These are phyloP conservation scores for Alliaria petiolata DNA, from an alignment of 345 rosid species.

Conservation along the genomic window DNA sequence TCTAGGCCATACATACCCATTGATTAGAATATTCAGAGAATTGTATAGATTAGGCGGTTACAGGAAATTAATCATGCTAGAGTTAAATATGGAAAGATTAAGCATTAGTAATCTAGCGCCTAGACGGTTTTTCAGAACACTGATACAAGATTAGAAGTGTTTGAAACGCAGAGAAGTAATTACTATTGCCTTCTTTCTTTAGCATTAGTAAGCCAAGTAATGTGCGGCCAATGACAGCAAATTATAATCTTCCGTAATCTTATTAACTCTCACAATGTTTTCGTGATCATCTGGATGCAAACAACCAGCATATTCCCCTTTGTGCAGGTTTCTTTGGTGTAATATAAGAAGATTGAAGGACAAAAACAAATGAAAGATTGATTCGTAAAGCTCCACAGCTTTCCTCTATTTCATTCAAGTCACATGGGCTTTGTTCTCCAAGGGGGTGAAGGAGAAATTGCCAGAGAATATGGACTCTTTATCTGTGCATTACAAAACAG, in stretches of 20 bases:
- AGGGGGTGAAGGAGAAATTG: slow-evolving; percentile 72
- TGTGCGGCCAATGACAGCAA: background rate
- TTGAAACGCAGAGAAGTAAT: background rate
- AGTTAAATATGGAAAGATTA: too few relatives aligned
- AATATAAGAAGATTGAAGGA: background rate
- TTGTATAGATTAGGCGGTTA: too few relatives aligned
- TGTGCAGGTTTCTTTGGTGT: background rate
- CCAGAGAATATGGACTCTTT: slow-evolving; percentile 86
- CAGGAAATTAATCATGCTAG: too few relatives aligned
- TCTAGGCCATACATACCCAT: too few relatives aligned
- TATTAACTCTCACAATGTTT: slow-evolving; percentile 21
- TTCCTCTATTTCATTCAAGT: slow-evolving; percentile 24
- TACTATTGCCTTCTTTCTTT: background rate
- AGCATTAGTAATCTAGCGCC: too few relatives aligned
- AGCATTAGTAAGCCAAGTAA: background rate
- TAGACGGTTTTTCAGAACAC: too few relatives aligned
- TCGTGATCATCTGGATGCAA: slow-evolving; percentile 11
- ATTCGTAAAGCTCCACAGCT: background rate
- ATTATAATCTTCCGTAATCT: slow-evolving; percentile 6
- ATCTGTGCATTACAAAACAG: slow-evolving; percentile 46
- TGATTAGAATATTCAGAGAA: too few relatives aligned
- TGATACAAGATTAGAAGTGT: slow-evolving; percentile 17
- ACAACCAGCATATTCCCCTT: background rate
- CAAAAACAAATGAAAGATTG: slow-evolving; percentile 17
- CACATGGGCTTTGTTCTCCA: slow-evolving; percentile 37